phyloP scores from a whole-genome alignment of 2,329 filamentous ascomycete genomes.

The Fusarium sp. region DNA sequence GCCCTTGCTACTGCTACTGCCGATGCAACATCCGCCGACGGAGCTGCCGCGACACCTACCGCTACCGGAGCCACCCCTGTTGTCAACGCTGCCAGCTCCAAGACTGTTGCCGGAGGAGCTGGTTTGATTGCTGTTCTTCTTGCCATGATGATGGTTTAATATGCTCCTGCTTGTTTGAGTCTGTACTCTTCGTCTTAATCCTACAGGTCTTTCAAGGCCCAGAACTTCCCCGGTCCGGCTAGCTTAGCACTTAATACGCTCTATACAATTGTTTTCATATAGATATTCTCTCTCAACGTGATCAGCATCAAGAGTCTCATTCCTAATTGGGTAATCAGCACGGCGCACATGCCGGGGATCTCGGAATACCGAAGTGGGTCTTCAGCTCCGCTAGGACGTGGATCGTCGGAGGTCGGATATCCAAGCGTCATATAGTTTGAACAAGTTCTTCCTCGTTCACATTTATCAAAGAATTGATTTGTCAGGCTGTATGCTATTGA shows the following conservation, averaged over 20 bases:
- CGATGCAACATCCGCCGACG: neutral
- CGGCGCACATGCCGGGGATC: slow-evolving; percentile 3
- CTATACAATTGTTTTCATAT: neutral
- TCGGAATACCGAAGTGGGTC: slow-evolving; percentile 32
- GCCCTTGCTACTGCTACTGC: slow-evolving; percentile 20
- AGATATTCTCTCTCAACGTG: fast-evolving
- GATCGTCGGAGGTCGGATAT: slow-evolving; percentile 10
- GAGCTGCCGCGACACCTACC: neutral
- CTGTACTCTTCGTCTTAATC: neutral
- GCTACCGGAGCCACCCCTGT: slow-evolving; percentile 19
- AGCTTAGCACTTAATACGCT: slow-evolving; percentile 10
- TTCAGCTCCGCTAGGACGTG: neutral
- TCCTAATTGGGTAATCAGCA: slow-evolving; percentile 1
- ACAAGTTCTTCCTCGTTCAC: neutral
- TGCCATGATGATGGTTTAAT: slow-evolving; percentile 23
- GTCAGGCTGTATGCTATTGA: neutral
- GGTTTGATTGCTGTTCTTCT: slow-evolving; percentile 12
- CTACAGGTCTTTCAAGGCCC: neutral
- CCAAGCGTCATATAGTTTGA: slow-evolving; percentile 1
- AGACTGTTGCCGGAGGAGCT: slow-evolving; percentile 22
- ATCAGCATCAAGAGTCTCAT: neutral
- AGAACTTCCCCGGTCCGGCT: neutral
- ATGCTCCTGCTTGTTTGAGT: neutral
- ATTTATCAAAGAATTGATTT: neutral
- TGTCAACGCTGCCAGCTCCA: slow-evolving; percentile 24